phyloP scores from a whole-genome alignment of 352 stramenopile genomes.

The Elongisporangium senticosum region DNA sequence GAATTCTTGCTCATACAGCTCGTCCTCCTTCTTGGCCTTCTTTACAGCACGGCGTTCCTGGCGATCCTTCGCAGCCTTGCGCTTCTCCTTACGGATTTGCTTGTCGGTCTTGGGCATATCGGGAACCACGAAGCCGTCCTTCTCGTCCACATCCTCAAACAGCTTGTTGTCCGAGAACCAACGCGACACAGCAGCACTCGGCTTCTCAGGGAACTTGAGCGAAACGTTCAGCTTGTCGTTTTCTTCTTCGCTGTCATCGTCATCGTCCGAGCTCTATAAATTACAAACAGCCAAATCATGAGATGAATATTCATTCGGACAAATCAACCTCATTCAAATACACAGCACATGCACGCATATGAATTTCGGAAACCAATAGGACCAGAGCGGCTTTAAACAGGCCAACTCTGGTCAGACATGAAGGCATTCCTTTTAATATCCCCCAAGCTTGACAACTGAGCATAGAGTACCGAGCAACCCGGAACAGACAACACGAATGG shows the following conservation, averaged over 20 bases:
- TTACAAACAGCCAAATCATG: neutral
- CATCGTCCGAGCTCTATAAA: conserved; percentile 79
- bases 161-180: conserved; percentile 86
- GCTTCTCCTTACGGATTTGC: conserved; percentile 95
- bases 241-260: conserved; percentile 47
- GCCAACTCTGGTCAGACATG: conserved; percentile 68
- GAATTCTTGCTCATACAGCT: conserved; percentile 80
- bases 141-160: conserved; percentile 69
- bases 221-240: conserved; percentile 60
- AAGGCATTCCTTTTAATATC: conserved; percentile 64
- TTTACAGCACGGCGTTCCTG: conserved; percentile 82
- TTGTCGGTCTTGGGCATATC: conserved; percentile 99
- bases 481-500: conserved; percentile 91
- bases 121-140: conserved; percentile 27
- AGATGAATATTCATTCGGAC: neutral
- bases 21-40: conserved; percentile 79
- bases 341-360: conserved; percentile 3
- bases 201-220: conserved; percentile 76
- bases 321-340: neutral
- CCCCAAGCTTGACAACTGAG: conserved; percentile 91
- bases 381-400: conserved; percentile 35
- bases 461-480: conserved; percentile 81
- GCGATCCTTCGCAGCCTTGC: conserved; percentile 91
- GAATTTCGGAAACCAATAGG: conserved; percentile 77
- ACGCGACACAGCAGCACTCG: conserved; percentile 62